Conservation (phyloP, 2,329 filamentous ascomycete species). For the Verticillium klebahnii region DNA sequence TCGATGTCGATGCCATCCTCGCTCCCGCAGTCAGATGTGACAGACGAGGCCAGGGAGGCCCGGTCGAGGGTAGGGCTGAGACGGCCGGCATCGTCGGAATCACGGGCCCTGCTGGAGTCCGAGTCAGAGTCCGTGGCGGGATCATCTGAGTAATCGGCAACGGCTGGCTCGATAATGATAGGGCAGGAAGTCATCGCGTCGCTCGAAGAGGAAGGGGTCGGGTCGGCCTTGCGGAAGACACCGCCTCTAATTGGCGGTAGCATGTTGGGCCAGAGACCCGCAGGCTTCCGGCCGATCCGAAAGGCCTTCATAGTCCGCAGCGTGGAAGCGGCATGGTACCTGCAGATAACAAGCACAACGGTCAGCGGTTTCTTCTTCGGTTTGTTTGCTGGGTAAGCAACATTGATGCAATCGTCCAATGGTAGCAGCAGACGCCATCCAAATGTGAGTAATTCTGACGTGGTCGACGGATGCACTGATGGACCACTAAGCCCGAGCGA, state of each 20-base stretch:
- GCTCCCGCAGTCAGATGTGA: constrained; percentile 4
- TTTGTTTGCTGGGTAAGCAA: not conserved
- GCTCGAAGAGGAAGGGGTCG: constrained; percentile 11
- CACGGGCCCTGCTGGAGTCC: constrained; percentile 3
- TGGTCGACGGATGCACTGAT: not conserved
- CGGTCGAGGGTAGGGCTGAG: not conserved
- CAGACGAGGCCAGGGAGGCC: constrained; percentile 10
- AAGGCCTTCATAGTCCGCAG: constrained; percentile 54
- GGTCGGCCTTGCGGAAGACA: constrained; percentile 23
- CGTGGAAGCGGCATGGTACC: constrained; percentile 52
- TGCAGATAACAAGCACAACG: constrained; percentile 23
- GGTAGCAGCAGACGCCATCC: not conserved
- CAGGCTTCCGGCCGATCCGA: constrained; percentile 52
- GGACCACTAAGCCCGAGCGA: not conserved
- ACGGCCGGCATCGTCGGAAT: not conserved
- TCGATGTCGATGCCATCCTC: constrained; percentile 2
- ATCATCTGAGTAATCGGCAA: constrained; percentile 6
- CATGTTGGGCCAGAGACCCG: constrained; percentile 51
- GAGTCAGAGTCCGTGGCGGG: constrained; percentile 9
- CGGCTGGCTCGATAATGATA: constrained; percentile 4
- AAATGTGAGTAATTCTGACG: not conserved
- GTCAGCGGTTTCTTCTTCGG: constrained; percentile 18
- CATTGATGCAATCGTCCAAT: not conserved
- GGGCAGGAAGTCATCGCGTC: constrained; percentile 1
- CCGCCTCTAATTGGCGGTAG: constrained; percentile 55